Evolutionary conservation across 352 stramenopile species (phyloP).

Genomic region (Phytophthora constricta): DNA sequence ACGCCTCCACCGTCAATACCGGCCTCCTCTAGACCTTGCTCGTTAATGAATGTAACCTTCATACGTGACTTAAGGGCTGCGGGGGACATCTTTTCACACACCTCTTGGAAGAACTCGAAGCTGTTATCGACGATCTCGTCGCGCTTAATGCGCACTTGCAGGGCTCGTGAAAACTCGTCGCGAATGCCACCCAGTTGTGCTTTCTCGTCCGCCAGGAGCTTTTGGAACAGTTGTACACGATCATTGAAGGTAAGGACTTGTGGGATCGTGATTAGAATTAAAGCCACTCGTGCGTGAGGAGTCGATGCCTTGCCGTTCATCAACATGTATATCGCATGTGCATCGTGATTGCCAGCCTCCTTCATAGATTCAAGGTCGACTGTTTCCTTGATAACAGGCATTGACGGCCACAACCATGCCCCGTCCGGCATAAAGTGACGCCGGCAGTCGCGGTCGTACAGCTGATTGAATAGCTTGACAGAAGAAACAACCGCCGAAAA

Average conservation of each 20-base stretch:
- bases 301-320: conserved; percentile 43
- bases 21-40: conserved; percentile 93
- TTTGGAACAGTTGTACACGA: conserved; percentile 77
- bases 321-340: conserved; percentile 53
- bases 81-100: conserved; percentile 61
- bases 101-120: conserved; percentile 80
- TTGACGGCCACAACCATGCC: conserved; percentile 77
- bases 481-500: conserved; percentile 65
- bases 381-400: conserved; percentile 69
- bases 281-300: conserved; percentile 48
- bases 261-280: conserved; percentile 76
- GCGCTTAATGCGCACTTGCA: conserved; percentile 73
- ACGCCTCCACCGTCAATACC: conserved; percentile 97
- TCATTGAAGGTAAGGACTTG: conserved; percentile 85
- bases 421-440: conserved; percentile 50
- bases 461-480: conserved; percentile 82
- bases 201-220: conserved; percentile 74
- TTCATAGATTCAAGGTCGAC: conserved; percentile 72
- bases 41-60: conserved; percentile 94
- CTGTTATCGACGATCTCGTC: conserved; percentile 92
- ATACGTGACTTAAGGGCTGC: conserved; percentile 87
- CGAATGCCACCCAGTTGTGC: conserved; percentile 48
- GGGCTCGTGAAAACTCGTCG: conserved; percentile 59
- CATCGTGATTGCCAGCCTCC: conserved; percentile 48
- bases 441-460: conserved; percentile 77